These are phyloP conservation scores for Penicillium chermesinum DNA, from an alignment of 495 filamentous ascomycete genomes.

Conservation along the genomic window DNA sequence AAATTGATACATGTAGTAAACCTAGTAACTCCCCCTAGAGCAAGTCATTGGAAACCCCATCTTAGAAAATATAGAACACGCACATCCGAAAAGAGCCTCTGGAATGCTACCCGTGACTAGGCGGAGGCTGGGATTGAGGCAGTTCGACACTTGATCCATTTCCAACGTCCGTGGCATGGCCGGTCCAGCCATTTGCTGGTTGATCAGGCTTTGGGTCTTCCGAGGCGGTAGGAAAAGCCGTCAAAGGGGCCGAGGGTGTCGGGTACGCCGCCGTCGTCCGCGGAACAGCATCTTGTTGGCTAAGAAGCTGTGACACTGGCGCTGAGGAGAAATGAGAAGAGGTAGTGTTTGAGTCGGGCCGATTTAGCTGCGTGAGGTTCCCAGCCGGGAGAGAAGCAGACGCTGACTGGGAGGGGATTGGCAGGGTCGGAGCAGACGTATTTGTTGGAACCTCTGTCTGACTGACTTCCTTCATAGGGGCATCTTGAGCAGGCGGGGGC, in stretches of 20 bases:
- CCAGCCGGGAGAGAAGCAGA: background rate
- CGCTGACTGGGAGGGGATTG: background rate
- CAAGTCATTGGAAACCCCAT: background rate
- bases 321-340: background rate
- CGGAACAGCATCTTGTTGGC: background rate
- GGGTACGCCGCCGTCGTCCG: background rate
- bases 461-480: slow-evolving; percentile 9
- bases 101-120: slow-evolving; percentile 1
- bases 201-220: slow-evolving; percentile 3
- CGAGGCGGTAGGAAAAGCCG: background rate
- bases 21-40: background rate
- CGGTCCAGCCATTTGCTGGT: slow-evolving; percentile 9
- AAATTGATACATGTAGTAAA: background rate
- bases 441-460: slow-evolving; percentile 2
- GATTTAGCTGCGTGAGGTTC: slow-evolving; percentile 1
- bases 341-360: background rate
- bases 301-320: background rate
- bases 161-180: background rate
- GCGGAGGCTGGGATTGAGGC: slow-evolving; percentile 2
- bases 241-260: background rate
- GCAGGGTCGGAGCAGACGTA: background rate
- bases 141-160: slow-evolving; percentile 1
- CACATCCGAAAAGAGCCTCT: background rate
- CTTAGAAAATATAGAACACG: background rate
- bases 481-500: slow-evolving; percentile 16